These are phyloP conservation scores for Colletotrichum orchidophilum DNA, from an alignment of 2,329 filamentous ascomycete genomes.

Conservation along the genomic window DNA sequence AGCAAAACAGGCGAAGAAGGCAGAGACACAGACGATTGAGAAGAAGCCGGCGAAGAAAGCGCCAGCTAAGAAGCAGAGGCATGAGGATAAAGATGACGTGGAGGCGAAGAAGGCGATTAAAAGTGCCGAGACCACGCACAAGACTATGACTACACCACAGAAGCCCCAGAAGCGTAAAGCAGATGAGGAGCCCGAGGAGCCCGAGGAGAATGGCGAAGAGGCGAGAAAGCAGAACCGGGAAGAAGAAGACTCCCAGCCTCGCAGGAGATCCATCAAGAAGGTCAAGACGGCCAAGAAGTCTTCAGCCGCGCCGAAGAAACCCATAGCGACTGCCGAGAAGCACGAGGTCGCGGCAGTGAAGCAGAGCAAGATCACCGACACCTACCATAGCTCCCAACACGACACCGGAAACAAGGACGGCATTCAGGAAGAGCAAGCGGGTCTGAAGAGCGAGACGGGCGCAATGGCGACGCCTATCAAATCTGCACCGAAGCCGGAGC, in stretches of 20 bases:
- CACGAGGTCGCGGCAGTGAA: too few species aligned
- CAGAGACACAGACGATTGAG: background rate
- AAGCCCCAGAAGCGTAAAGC: background rate
- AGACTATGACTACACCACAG: background rate
- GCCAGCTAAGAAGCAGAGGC: background rate
- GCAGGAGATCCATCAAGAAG: background rate
- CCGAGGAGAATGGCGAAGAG: background rate
- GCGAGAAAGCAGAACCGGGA: background rate
- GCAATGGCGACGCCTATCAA: background rate
- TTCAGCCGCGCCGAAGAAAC: background rate
- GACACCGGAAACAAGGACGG: too few species aligned
- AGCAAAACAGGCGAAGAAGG: background rate
- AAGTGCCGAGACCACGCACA: background rate
- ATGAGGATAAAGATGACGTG: background rate
- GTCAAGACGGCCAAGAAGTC: background rate
- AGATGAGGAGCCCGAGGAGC: background rate
- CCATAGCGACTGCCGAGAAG: too few species aligned
- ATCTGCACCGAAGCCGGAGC: background rate
- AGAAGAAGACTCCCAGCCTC: background rate
- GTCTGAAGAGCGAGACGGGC: too few species aligned
- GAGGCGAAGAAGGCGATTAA: background rate
- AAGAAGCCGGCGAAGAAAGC: background rate
- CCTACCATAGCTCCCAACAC: too few species aligned
- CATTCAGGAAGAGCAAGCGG: background rate
- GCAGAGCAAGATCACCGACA: too few species aligned